Base-by-base conservation (phyloP, 2,329 filamentous ascomycete genomes). In the Gnomoniopsis smithogilvyi region DNA sequence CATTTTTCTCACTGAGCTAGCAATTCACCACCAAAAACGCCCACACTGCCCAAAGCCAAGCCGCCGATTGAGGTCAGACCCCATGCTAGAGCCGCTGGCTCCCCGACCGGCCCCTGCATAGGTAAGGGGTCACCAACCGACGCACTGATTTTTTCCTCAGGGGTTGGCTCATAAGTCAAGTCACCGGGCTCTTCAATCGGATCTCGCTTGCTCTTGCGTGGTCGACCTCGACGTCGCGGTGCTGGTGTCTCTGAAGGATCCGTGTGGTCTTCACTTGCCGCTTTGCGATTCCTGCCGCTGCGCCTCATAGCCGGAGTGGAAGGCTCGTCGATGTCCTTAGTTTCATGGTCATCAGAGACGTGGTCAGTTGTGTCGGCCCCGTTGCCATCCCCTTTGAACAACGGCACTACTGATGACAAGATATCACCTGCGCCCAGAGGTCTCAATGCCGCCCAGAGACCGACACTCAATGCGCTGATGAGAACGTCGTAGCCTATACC, bases 401-500 rank as follows among this genome's bases (percentile, higher is more conserved):
- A 67, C 1, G 75, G 74, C 2, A 74, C 67, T 19, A 69, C 68
- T 1, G 70, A 72, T 19, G 65, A 65, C 14, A 86, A 66, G 63
- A 87, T 80, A 11, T 78, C 73, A n/a, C 72, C 70, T 0, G 79
- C 74, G 63, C 83, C 77, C 3, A 81, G 72, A 22, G 78, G 76
- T 34, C 82, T 75, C 1, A 80, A 75, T 45, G 81, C 81, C n/a
- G 80, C 78, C 84, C 84, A 87, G 2, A 80, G 58, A 1, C 82
- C 78, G n/a, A 86, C 68, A 58, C 78, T 81, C 15, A 83, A 60
- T 1, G 75, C 74, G 22, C 79, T 83, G 38, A 86, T 73, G 15
- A 88, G 67, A 1, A 85, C 84, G 68, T 89, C 86, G 70, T 79
- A 80, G 6, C 80, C 82, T 0, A 81, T 80, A 19, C 78, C 80